Conservation (phyloP, 2,329 filamentous ascomycete genomes). For the Stachybotrys elegans region DNA sequence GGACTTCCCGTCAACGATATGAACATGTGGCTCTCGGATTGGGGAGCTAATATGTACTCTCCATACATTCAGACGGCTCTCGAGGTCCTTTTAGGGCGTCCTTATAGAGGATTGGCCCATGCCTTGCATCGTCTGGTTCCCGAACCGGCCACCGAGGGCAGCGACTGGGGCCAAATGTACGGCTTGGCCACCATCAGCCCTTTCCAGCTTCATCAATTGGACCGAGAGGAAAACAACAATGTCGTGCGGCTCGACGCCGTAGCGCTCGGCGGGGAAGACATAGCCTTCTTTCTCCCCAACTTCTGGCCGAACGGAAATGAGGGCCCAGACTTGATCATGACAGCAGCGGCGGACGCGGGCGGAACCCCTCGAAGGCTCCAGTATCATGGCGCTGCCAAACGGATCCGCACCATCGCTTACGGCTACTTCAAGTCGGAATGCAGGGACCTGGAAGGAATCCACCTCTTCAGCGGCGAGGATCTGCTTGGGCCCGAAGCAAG, state of each 20-base stretch:
- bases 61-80: conserved; percentile 16
- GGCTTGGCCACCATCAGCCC: not conserved
- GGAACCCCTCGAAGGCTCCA: no score
- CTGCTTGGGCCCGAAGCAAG: not conserved
- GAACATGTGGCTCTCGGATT: conserved; percentile 9
- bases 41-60: conserved; percentile 20
- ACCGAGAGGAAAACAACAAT: not conserved
- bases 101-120: conserved; percentile 3
- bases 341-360: no score
- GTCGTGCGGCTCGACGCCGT: conserved; percentile 11
- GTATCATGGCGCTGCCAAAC: not conserved
- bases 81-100: conserved; percentile 18
- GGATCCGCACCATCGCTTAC: not conserved
- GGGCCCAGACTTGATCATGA: no score
- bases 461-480: not conserved
- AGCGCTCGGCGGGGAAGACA: not conserved
- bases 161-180: not conserved
- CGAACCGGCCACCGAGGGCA: not conserved
- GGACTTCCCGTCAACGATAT: conserved; percentile 11
- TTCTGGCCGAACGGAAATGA: not conserved
- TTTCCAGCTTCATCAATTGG: not conserved
- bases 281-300: conserved; percentile 14
- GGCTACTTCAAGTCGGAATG: not conserved
- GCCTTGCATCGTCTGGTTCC: conserved; percentile 12
- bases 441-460: not conserved